Evolutionary conservation across 139 green algal genomes (phyloP).

Genomic region (Chlamydomonas eustigma): DNA sequence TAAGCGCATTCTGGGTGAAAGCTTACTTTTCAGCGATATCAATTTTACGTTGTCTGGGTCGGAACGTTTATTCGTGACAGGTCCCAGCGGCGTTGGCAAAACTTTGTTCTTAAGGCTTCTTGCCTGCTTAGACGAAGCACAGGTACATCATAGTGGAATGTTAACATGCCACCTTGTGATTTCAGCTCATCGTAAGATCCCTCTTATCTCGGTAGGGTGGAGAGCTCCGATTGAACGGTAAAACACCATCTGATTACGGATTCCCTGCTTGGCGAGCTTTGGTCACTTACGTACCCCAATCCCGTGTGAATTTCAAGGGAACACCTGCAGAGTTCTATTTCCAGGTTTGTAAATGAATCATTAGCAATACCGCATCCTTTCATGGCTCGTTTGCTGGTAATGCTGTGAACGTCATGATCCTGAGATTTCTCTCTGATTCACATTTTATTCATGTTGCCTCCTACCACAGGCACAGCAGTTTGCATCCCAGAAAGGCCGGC

Average conservation of each 20-base stretch:
- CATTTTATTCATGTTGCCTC: background rate
- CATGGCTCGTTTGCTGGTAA: too few species aligned
- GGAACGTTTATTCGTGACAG: constrained; percentile 62
- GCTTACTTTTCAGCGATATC: background rate
- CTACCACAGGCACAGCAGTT: constrained; percentile 52
- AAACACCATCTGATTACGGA: constrained; percentile 30
- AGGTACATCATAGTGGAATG: constrained; percentile 37
- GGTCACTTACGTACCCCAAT: constrained; percentile 71
- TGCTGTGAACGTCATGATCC: too few species aligned
- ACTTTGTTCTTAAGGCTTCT: constrained; percentile 67
- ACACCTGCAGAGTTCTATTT: constrained; percentile 76
- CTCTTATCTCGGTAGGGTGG: constrained; percentile 33
- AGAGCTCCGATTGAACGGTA: constrained; percentile 34
- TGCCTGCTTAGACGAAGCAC: constrained; percentile 53
- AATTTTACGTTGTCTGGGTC: constrained; percentile 11
- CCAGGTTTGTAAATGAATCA: constrained; percentile 11
- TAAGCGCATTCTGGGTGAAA: background rate
- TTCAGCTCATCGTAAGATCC: background rate
- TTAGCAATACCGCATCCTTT: too few species aligned
- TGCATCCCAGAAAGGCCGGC: constrained; percentile 32
- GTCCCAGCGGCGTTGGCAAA: constrained; percentile 77
- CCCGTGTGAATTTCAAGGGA: constrained; percentile 52
- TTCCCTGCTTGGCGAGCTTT: constrained; percentile 34
- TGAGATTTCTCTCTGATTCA: background rate
- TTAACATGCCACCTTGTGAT: background rate